Conservation (phyloP, 257 asterid genomes). For the Ballota nigra region DNA sequence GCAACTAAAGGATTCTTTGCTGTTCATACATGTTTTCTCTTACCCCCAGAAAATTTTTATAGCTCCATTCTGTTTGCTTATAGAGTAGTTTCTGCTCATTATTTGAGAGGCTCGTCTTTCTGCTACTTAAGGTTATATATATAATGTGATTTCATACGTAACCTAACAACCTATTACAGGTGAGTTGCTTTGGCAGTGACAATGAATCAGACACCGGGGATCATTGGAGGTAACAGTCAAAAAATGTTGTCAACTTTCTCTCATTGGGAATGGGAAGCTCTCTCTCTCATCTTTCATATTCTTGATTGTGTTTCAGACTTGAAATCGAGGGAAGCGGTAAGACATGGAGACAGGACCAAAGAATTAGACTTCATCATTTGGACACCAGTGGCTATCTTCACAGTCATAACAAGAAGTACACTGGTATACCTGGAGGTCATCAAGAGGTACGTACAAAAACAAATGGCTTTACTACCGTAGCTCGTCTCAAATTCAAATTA, state of each 20-base stretch:
- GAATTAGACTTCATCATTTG: constrained; percentile 67
- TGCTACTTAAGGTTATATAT: not conserved
- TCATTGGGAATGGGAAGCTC: not conserved
- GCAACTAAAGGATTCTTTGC: not conserved
- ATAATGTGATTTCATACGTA: not conserved
- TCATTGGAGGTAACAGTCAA: constrained; percentile 57
- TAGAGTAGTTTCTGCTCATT: too few relatives aligned
- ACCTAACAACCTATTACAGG: constrained; percentile 36
- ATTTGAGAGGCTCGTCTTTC: too few relatives aligned
- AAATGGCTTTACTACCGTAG: not conserved
- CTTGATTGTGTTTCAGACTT: constrained; percentile 39
- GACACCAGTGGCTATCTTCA: constrained; percentile 83
- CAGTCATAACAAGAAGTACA: constrained; percentile 85
- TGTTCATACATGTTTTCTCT: not conserved
- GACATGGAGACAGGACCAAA: constrained; percentile 89
- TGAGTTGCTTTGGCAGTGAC: constrained; percentile 81
- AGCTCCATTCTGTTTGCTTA: not conserved
- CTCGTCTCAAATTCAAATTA: not conserved
- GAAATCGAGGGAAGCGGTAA: constrained; percentile 85
- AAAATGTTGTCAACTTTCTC: not conserved
- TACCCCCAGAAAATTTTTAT: not conserved
- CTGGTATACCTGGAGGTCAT: constrained; percentile 84
- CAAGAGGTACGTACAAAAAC: constrained; percentile 61
- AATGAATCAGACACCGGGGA: constrained; percentile 78
- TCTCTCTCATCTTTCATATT: not conserved